Evolutionary conservation across 441 rosid species (phyloP), one percentile per base, ranked within the genome.

Genomic region (Eruca vesicaria): DNA sequence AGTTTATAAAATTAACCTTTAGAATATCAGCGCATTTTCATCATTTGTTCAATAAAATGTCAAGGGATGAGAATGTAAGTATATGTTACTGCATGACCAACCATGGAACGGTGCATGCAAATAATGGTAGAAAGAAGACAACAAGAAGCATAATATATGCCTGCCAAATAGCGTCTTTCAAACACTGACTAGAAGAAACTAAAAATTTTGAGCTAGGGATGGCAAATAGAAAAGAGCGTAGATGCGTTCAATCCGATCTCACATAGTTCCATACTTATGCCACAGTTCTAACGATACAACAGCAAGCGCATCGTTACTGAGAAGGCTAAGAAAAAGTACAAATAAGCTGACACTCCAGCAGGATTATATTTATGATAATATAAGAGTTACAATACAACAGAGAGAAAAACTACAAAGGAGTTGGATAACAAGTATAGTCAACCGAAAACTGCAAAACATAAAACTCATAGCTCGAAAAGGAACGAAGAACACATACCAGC

Each of bases 401-500:
- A 45, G 29, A 68, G 1, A 31, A 29, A 78, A 43, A 43, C 21
- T 12, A 63, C 38, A 69, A 7, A 26, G 6, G 20, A 62, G 33
- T 23, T 32, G 43, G 29, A 26, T 7, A 56, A 56, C 68, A 63
- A 43, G 31, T 7, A 68, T 18, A 68, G 21, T 15, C 16, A 15
- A 77, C n/a, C 3, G 14, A 63, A 74, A 67, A 26, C 19, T 33
- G 12, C 36, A n/a, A 38, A 59, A 32, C 53, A 35, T 38, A 12
- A 71, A 23, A 26, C 16, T 14, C 36, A 50, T 26, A 41, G 26
- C 18, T 64, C 16, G 7, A 31, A 35, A 48, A 45, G 48, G 10
- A 66, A 48, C 8, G 3, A 21, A 64, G 19, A 2, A 63, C 53
- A 78, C 85, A 33, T 84, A 93, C 99, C 97, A 93, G 86, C 66